phyloP scores from a whole-genome alignment of 2,329 filamentous ascomycete genomes.

The Helicocarpus griseus region DNA sequence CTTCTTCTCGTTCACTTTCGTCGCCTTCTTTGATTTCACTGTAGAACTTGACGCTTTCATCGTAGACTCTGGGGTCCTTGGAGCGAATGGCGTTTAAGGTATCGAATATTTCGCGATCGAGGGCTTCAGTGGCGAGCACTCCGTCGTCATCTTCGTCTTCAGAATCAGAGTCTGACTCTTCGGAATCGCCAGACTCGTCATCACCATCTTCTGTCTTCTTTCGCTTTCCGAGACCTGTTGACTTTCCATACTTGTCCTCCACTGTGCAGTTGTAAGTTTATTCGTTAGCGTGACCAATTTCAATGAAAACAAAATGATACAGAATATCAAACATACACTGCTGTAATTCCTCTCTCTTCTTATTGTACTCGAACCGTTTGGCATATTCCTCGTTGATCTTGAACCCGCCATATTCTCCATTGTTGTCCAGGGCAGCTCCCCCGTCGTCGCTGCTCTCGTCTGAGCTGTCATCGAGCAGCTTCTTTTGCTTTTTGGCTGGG shows the following conservation, averaged over 20 bases:
- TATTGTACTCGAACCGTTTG: conserved; percentile 86
- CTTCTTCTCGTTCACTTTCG: conserved; percentile 16
- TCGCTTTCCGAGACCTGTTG: conserved; percentile 27
- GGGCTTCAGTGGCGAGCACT: conserved; percentile 70
- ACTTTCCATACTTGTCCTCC: conserved; percentile 72
- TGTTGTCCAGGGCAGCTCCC: conserved; percentile 24
- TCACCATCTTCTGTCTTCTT: conserved; percentile 34
- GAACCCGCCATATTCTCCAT: conserved; percentile 39
- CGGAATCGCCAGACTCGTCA: conserved; percentile 45
- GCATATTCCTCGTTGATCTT: conserved; percentile 90
- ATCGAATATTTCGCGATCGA: conserved; percentile 79
- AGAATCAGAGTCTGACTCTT: conserved; percentile 57
- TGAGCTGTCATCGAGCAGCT: conserved; percentile 29
- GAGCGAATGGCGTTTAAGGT: conserved; percentile 78
- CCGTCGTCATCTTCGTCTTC: conserved; percentile 87
- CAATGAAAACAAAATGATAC: not conserved
- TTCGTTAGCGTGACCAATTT: not conserved
- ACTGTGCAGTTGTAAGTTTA: conserved; percentile 41
- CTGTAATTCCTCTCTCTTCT: conserved; percentile 83
- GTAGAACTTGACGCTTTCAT: conserved; percentile 71
- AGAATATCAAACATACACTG: conserved; percentile 21
- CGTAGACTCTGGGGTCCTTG: conserved; percentile 88
- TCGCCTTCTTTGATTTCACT: conserved; percentile 49
- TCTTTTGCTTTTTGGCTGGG: conserved; percentile 32
- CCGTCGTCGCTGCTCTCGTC: conserved; percentile 32